Base-by-base conservation (phyloP, 2,329 filamentous ascomycete genomes). In the Domatiomyces catenatus region DNA sequence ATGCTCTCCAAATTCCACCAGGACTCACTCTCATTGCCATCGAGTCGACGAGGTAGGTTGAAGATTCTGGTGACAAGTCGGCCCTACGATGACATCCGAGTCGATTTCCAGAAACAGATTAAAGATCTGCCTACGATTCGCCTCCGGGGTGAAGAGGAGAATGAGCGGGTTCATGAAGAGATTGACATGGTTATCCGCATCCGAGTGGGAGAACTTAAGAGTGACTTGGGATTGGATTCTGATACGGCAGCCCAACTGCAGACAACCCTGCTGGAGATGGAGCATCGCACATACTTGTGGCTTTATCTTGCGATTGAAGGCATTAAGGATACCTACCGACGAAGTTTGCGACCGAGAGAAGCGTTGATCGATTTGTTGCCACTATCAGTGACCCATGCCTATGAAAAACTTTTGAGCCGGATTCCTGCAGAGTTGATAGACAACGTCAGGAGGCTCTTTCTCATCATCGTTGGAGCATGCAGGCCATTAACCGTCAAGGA, bases 221-320 rank as follows among this genome's bases (percentile, higher is more conserved):
- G 20, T 45, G 42, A 51, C 1, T 20, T 51, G 3, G 12, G 42
- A 10, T 42, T 57, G 22, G 10, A 42, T 20, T 5, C n/a, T 5
- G 8, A 47, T 2, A 53, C 43, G n/a, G 50, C 18, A 42, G 17
- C 19, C 3, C 39, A 42, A 28, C 46, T 61, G 18, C 22, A 53
- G 48, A 43, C 26, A 1, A 32, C 48, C 47, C 55, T 63, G n/a
- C 47, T 54, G 4, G 15, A 52, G 1, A 62, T 62, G 49, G 28
- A 56, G 20, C 46, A 64, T 45, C 54, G 62, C 3, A 65, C 63
- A 1, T 63, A 63, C 44, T 53, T 64, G 17, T 65, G 61, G 62
- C 47, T 61, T 8, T 28, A 58, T 24, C 48, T 63, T 10, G 58
- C 53, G 0, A 54, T 62, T 15, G 57, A 60, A 6, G 36, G 51